Base-by-base conservation (phyloP, 1,284 basidiomycete genomes). In the Tylopilus sp. region DNA sequence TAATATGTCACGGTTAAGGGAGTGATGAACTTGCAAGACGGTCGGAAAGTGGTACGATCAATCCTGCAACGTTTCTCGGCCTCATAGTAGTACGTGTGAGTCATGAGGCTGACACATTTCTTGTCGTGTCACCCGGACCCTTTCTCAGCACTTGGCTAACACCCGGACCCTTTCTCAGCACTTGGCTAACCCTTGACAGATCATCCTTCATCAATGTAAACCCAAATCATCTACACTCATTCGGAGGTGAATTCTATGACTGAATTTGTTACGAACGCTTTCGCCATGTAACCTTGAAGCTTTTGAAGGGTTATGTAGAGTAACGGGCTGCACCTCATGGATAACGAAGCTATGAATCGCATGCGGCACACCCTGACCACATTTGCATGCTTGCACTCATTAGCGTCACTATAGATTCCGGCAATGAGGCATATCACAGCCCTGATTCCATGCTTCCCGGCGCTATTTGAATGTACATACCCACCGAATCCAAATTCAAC, bases 361-460 rank as follows among this genome's bases (percentile, higher is more conserved):
- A 33, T 39, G 32, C 48, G 19, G 11, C 50, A 48, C 20, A 51
- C 48, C 50, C 60, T 22, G 6, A 31, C 42, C 52, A 49, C 48
- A 45, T 41, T 43, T 41, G 48, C 51, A 31, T 29, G 29, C 15
- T 15, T 20, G 3, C n/a, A n/a, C n/a, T 8, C 10, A n/a, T n/a
- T 36, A 35, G 19, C 35, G 22, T 48, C 20, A 4, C 17, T 29
- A 22, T 44, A 22, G 33, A 44, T 52, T 13, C 22, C 14, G 2
- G 41, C 33, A 22, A 24, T 33, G 17, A 48, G 54, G 54, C 20
- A 6, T 35, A 15, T 45, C 3, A 15, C 43, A n/a, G 24, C 39
- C 31, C 19, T 25, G 24, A 7, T 37, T 32, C 47, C 35, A 25
- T 3, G 24, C n/a, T 17, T 14, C 29, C 10, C n/a, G n/a, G 17